These are phyloP conservation scores for Anthoceros angustus DNA, from an alignment of 225 moss, liverwort and hornwort species.

Conservation along the genomic window DNA sequence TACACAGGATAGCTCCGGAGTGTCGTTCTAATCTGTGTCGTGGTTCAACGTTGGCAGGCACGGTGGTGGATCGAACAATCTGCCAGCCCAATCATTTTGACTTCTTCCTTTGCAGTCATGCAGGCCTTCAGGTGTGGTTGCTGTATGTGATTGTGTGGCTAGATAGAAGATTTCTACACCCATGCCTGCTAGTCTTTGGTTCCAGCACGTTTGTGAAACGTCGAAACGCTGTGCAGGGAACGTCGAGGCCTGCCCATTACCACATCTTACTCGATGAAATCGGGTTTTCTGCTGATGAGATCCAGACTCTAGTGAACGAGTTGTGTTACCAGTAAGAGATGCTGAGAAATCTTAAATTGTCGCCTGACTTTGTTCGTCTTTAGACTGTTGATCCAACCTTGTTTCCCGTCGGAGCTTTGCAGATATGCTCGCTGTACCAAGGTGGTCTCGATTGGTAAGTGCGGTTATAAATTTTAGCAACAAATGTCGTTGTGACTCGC, in stretches of 20 bases:
- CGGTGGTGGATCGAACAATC: neutral
- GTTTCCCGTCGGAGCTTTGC: neutral
- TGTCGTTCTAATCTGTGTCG: neutral
- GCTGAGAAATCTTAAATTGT: neutral
- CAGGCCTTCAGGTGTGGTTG: neutral
- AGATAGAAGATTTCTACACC: neutral
- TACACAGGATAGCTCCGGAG: neutral
- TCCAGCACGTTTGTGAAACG: neutral
- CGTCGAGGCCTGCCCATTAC: neutral
- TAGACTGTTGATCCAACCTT: neutral
- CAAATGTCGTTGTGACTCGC: neutral
- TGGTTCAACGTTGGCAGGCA: neutral
- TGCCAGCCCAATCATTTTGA: neutral
- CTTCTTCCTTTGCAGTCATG: neutral
- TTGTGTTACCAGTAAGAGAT: neutral
- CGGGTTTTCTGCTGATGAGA: neutral
- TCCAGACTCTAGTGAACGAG: neutral
- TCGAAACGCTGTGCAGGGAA: neutral
- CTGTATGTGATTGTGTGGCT: neutral
- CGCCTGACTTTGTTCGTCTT: neutral
- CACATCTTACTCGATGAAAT: neutral
- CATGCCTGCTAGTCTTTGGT: neutral
- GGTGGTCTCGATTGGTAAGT: neutral
- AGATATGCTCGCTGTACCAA: conserved; percentile 2
- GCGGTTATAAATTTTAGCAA: neutral